Evolutionary conservation across 805 yeast genomes (phyloP).

Genomic region (Barnettozyma pratensis): DNA sequence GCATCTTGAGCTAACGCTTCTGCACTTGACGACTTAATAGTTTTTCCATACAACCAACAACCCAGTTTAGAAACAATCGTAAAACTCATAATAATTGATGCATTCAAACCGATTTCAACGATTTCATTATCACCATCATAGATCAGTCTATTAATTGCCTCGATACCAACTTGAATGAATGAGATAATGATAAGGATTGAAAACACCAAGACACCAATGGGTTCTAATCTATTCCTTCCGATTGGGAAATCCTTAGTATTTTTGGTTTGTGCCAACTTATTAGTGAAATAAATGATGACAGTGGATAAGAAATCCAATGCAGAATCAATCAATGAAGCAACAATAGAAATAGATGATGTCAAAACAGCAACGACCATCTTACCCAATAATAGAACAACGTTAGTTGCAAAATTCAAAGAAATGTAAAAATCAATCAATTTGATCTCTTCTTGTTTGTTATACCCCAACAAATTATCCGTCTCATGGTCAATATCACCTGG

Average conservation of each 20-base stretch:
- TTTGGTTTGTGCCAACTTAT: constrained; percentile 40
- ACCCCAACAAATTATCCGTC: constrained; percentile 50
- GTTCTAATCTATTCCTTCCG: constrained; percentile 70
- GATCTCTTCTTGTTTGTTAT: constrained; percentile 37
- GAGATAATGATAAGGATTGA: constrained; percentile 67
- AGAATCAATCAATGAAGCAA: constrained; percentile 78
- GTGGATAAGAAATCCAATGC: constrained; percentile 71
- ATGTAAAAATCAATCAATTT: constrained; percentile 54
- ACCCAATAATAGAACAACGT: constrained; percentile 53
- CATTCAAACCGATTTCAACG: constrained; percentile 44
- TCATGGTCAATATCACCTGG: constrained; percentile 61
- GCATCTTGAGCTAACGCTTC: constrained; percentile 84
- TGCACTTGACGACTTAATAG: constrained; percentile 58
- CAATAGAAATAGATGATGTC: constrained; percentile 67
- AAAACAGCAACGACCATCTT: constrained; percentile 55
- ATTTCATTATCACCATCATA: constrained; percentile 30
- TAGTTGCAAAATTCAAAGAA: constrained; percentile 55
- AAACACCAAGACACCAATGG: constrained; percentile 71
- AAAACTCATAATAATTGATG: constrained; percentile 53
- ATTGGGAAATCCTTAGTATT: constrained; percentile 58
- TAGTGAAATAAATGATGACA: constrained; percentile 60
- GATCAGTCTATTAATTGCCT: constrained; percentile 48
- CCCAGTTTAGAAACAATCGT: constrained; percentile 57
- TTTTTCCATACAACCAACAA: constrained; percentile 61
- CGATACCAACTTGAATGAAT: constrained; percentile 66